These are phyloP conservation scores for Ophiocordyceps camponoti-floridani DNA, from an alignment of 2,329 filamentous ascomycete species.

Conservation along the genomic window DNA sequence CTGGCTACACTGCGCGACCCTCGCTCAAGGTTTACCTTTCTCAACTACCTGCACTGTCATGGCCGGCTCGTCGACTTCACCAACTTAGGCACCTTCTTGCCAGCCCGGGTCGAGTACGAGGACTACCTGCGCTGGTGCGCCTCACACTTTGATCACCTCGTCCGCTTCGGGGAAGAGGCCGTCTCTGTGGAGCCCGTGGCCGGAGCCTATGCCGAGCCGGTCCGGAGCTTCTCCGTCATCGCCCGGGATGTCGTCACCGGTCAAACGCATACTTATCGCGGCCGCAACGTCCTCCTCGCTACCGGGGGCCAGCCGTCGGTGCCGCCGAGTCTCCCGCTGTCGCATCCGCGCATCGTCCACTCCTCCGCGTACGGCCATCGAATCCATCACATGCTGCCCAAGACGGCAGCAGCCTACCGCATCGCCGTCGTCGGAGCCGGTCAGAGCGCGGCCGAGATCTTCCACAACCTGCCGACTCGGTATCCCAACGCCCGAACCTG, in stretches of 20 bases:
- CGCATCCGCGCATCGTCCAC: slow-evolving; percentile 62
- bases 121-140: slow-evolving; percentile 94
- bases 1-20: slow-evolving; percentile 80
- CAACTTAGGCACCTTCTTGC: slow-evolving; percentile 78
- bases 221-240: slow-evolving; percentile 49
- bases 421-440: slow-evolving; percentile 79
- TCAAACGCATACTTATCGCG: slow-evolving; percentile 29
- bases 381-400: slow-evolving; percentile 39
- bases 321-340: slow-evolving; percentile 49
- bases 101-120: slow-evolving; percentile 75
- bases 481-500: slow-evolving; percentile 69
- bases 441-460: slow-evolving; percentile 90
- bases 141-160: slow-evolving; percentile 52
- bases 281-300: slow-evolving; percentile 47
- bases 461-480: slow-evolving; percentile 65
- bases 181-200: slow-evolving; percentile 46
- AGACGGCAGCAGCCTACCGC: slow-evolving; percentile 40
- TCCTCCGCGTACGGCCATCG: slow-evolving; percentile 68
- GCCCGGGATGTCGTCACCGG: slow-evolving; percentile 45
- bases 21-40: slow-evolving; percentile 79
- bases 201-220: slow-evolving; percentile 7
- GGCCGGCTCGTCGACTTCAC: slow-evolving; percentile 75
- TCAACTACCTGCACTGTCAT: slow-evolving; percentile 80
- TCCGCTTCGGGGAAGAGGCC: slow-evolving; percentile 65
- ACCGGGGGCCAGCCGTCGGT: slow-evolving; percentile 47